Percentiles rank a stretch among this genome's conserved stretches.
These are phyloP conservation scores for Heterobasidion irregulare DNA, from an alignment of 1,284 basidiomycete species.

Conservation along the genomic window DNA sequence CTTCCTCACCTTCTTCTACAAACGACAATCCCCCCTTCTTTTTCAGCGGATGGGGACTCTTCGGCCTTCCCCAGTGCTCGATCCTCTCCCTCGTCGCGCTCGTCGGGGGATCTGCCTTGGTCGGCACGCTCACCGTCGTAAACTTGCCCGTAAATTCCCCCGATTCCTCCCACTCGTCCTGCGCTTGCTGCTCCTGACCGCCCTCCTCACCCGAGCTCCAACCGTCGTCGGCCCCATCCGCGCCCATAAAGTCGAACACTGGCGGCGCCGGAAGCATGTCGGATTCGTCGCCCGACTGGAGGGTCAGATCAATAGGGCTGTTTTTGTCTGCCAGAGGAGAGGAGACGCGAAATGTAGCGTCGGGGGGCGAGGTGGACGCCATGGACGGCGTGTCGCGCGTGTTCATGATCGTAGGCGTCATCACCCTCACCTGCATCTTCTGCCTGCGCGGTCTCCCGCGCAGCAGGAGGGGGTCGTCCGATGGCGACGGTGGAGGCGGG, in stretches of 20 bases:
- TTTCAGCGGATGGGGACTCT: constrained; percentile 41
- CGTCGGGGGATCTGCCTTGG: constrained; percentile 61
- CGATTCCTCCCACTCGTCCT: constrained; percentile 17
- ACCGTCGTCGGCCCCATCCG: constrained; percentile 8
- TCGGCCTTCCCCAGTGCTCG: constrained; percentile 58
- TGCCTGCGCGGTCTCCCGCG: constrained; percentile 24
- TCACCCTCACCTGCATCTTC: not conserved
- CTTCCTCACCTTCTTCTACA: constrained; percentile 13
- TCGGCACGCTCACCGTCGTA: constrained; percentile 42
- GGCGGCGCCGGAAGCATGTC: constrained; percentile 16
- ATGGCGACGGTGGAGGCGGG: constrained; percentile 60
- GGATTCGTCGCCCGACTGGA: constrained; percentile 4
- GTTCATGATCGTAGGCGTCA: constrained; percentile 1
- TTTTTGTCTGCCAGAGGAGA: constrained; percentile 7
- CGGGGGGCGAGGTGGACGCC: constrained; percentile 4
- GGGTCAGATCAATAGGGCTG: too few species aligned
- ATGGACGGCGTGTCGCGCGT: constrained; percentile 7
- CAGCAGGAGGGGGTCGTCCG: constrained; percentile 64
- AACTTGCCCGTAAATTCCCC: constrained; percentile 64
- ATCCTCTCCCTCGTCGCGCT: constrained; percentile 40
- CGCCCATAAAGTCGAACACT: constrained; percentile 20
- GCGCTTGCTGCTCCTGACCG: not conserved
- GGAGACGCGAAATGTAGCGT: not conserved
- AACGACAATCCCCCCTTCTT: constrained; percentile 9
- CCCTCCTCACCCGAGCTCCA: constrained; percentile 25